Evolutionary conservation across 2,329 filamentous ascomycete species (phyloP).

Genomic region (Fusarium succisae): DNA sequence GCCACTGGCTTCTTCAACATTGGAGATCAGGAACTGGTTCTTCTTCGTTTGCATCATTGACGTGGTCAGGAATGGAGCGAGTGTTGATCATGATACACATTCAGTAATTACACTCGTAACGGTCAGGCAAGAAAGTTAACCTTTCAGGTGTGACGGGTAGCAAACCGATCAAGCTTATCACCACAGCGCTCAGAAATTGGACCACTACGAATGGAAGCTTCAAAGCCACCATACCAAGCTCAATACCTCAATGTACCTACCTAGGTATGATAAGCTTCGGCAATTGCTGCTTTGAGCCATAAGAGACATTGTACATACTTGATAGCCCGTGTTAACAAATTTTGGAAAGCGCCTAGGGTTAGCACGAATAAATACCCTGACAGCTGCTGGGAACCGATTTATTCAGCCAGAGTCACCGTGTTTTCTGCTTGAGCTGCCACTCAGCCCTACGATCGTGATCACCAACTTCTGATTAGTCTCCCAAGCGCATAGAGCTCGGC

Average conservation of each 20-base stretch:
- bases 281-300: not conserved
- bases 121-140: not conserved
- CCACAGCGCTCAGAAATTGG: not conserved
- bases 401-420: not conserved
- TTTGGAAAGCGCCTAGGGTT: not conserved
- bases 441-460: not conserved
- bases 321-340: not conserved
- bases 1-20: slow-evolving; percentile 17
- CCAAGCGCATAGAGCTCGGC: not conserved
- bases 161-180: not conserved
- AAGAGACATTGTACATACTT: not conserved
- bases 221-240: not conserved
- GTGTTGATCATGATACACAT: not conserved
- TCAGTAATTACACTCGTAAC: not conserved
- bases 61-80: not conserved
- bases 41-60: not conserved
- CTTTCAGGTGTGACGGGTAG: not conserved
- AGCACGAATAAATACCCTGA: not conserved
- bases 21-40: not conserved
- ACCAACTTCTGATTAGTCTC: not conserved
- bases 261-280: not conserved
- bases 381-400: not conserved
- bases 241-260: not conserved
- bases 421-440: not conserved
- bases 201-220: not conserved